Evolutionary conservation across 805 yeast genomes (phyloP).

Genomic region (Candida nanaspora): DNA sequence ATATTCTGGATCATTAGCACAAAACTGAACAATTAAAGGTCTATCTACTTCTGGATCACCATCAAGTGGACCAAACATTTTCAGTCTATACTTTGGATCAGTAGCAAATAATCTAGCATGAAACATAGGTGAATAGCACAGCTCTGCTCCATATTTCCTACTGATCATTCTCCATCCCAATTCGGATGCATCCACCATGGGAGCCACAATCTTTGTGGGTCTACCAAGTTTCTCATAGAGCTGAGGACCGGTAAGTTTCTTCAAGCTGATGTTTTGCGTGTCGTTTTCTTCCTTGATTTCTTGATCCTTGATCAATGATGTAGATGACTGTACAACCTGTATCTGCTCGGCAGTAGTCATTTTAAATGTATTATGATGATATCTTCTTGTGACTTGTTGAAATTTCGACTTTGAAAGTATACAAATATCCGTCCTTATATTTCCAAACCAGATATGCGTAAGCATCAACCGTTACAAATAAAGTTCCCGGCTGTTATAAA

Average conservation of each 20-base stretch:
- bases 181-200: conserved; percentile 98
- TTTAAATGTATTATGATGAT: too few species aligned
- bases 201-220: conserved; percentile 88
- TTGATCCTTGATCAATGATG: too few species aligned
- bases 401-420: too few species aligned
- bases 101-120: conserved; percentile 89
- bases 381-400: too few species aligned
- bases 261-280: too few species aligned
- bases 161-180: conserved; percentile 91
- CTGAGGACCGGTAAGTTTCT: conserved; percentile 50
- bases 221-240: conserved; percentile 61
- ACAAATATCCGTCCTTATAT: too few species aligned
- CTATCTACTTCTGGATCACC: conserved; percentile 67
- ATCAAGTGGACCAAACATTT: conserved; percentile 66
- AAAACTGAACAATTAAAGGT: conserved; percentile 89
- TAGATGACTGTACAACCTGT: too few species aligned
- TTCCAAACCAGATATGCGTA: too few species aligned
- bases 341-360: too few species aligned
- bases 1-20: conserved; percentile 91
- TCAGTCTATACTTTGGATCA: conserved; percentile 69
- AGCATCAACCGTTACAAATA: too few species aligned
- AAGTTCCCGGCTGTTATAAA: too few species aligned
- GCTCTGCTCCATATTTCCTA: conserved; percentile 82
- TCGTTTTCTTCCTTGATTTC: too few species aligned
- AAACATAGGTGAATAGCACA: conserved; percentile 95